Conservation (phyloP, 83 land plant genomes). For the Picea abies region DNA sequence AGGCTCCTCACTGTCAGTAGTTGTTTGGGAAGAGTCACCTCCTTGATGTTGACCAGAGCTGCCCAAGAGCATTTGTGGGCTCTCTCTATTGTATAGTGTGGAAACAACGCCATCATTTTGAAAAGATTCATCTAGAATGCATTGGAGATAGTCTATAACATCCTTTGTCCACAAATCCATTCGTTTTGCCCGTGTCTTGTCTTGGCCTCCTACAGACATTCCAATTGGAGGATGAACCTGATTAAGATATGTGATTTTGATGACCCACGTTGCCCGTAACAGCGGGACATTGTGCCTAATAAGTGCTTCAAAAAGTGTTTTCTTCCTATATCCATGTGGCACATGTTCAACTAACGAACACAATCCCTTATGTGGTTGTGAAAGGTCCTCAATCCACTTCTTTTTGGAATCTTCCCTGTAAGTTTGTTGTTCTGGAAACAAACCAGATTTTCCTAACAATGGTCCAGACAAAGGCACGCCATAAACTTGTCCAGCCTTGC, state of each 20-base stretch:
- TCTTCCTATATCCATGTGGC: slow-evolving; percentile 83
- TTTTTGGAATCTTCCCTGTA: slow-evolving; percentile 81
- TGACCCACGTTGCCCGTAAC: slow-evolving; percentile 94
- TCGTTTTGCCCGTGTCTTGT: slow-evolving; percentile 74
- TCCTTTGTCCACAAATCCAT: slow-evolving; percentile 92
- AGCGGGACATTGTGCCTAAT: slow-evolving; percentile 88
- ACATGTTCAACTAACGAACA: slow-evolving; percentile 84
- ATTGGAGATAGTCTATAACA: slow-evolving; percentile 76
- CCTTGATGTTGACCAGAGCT: slow-evolving; percentile 38
- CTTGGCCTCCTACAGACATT: slow-evolving; percentile 67
- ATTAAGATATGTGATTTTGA: slow-evolving; percentile 91
- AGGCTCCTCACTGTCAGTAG: slow-evolving; percentile 60
- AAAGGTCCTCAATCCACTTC: slow-evolving; percentile 95
- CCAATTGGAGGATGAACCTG: slow-evolving; percentile 81
- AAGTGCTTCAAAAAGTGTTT: slow-evolving; percentile 86
- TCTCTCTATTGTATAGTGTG: slow-evolving; percentile 33
- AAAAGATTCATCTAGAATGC: slow-evolving; percentile 71
- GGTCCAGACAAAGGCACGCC: slow-evolving; percentile 90
- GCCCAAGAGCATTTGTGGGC: slow-evolving; percentile 34
- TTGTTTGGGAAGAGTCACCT: slow-evolving; percentile 34
- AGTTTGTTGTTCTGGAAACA: slow-evolving; percentile 86
- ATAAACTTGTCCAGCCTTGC: slow-evolving; percentile 98
- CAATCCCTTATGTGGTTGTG: slow-evolving; percentile 85
- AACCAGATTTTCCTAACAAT: slow-evolving; percentile 69
- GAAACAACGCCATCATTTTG: slow-evolving; percentile 45